phyloP scores from a whole-genome alignment of 208 protist species.

The Strigomonas galati region DNA sequence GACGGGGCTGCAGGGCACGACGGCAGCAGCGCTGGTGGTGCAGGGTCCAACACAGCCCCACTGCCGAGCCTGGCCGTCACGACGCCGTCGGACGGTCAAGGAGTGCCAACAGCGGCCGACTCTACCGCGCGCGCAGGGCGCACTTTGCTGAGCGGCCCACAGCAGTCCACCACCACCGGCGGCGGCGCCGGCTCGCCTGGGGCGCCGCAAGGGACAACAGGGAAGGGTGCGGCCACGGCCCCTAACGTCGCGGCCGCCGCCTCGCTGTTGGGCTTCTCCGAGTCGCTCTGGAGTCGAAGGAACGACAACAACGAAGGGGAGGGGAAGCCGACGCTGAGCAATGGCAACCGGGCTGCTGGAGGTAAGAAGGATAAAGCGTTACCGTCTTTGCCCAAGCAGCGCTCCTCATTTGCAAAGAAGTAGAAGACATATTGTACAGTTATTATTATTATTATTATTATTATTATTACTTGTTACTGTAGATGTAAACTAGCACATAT shows the following conservation, averaged over 20 bases:
- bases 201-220: not conserved
- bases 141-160: no score
- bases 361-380: no score
- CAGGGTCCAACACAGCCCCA: not conserved
- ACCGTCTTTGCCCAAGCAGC: no score
- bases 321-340: not conserved
- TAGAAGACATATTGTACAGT: no score
- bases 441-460: not conserved
- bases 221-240: not conserved
- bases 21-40: not conserved
- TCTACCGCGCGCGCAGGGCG: no score
- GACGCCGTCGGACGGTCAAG: not conserved
- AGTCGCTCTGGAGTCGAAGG: conserved; percentile 24
- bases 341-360: not conserved
- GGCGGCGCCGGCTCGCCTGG: no score
- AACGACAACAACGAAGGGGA: not conserved
- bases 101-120: no score
- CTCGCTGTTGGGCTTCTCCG: conserved; percentile 22
- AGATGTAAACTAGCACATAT: not conserved
- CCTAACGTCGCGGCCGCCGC: not conserved
- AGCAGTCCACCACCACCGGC: no score
- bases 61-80: not conserved
- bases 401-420: no score
- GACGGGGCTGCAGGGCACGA: not conserved
- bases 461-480: conserved; percentile 12